Conservation (phyloP, 164 flowering plant genomes). For the Nelumbo lutea region DNA sequence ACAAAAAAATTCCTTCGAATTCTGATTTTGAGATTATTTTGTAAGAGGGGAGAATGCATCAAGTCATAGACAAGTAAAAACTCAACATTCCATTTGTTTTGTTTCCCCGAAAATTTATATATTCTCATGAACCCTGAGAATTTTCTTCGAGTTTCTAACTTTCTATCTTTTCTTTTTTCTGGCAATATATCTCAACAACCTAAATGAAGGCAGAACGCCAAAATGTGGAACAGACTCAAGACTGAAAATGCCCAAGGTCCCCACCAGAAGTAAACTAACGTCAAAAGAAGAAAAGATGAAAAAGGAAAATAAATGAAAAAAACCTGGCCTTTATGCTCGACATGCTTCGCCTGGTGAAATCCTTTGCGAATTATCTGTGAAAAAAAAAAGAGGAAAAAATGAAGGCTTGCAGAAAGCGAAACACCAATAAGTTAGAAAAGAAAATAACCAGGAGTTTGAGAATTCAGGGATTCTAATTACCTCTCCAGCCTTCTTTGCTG, state of each 20-base stretch:
- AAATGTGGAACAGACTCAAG: not conserved
- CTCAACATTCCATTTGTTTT: no score
- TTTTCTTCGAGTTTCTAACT: not conserved
- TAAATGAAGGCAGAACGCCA: not conserved
- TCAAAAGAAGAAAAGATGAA: not conserved
- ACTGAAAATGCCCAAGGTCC: not conserved
- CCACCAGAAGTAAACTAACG: not conserved
- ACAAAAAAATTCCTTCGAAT: no score
- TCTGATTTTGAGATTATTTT: no score
- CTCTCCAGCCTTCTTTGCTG: slow-evolving; percentile 87
- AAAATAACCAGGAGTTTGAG: not conserved
- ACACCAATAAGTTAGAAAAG: not conserved
- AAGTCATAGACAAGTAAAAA: no score
- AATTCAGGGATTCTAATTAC: slow-evolving; percentile 19
- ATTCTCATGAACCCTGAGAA: not conserved
- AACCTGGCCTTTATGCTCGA: slow-evolving; percentile 91
- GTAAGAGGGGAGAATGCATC: no score
- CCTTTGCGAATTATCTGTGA: slow-evolving; percentile 68
- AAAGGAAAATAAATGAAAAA: not conserved
- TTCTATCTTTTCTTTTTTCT: not conserved
- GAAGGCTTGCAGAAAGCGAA: not conserved
- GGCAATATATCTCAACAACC: not conserved
- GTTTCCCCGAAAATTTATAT: no score
- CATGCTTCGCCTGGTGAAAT: slow-evolving; percentile 63
- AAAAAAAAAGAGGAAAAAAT: not conserved